Conservation (phyloP, 2,329 filamentous ascomycete genomes). For the Aureobasidium leucospermi region DNA sequence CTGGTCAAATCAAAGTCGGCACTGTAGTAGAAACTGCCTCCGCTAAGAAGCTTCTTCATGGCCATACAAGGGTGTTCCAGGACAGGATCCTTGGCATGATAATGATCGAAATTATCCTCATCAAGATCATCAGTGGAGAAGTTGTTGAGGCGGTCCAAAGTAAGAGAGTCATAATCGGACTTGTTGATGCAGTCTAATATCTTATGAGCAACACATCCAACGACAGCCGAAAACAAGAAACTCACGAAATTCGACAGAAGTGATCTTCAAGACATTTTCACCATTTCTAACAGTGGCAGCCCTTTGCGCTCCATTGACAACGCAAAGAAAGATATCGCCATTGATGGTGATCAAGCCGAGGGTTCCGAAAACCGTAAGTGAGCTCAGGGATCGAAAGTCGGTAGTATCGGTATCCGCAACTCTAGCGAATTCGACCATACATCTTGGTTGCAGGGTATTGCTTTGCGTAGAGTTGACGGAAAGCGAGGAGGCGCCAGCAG, state of each 20-base stretch:
- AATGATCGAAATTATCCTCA: slow-evolving; percentile 45
- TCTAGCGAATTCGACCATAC: slow-evolving; percentile 81
- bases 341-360: slow-evolving; percentile 79
- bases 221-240: background rate
- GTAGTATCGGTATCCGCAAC: slow-evolving; percentile 58
- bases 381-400: slow-evolving; percentile 69
- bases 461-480: slow-evolving; percentile 28
- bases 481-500: slow-evolving; percentile 45
- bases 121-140: slow-evolving; percentile 48
- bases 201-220: background rate
- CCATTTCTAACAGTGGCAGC: slow-evolving; percentile 79
- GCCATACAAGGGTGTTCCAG: slow-evolving; percentile 85
- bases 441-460: slow-evolving; percentile 46
- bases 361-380: slow-evolving; percentile 72
- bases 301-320: slow-evolving; percentile 71
- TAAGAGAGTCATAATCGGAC: slow-evolving; percentile 73
- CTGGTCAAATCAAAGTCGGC: slow-evolving; percentile 97
- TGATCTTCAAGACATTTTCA: slow-evolving; percentile 83
- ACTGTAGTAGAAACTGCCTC: slow-evolving; percentile 96
- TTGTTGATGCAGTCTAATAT: slow-evolving; percentile 72
- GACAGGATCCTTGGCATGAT: slow-evolving; percentile 57
- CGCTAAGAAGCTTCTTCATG: slow-evolving; percentile 82
- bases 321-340: slow-evolving; percentile 81
- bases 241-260: slow-evolving; percentile 71
- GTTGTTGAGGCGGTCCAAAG: slow-evolving; percentile 50